Evolutionary conservation across 2,329 filamentous ascomycete genomes (phyloP), one percentile per base, ranked within the genome.

Genomic region (Calonectria pauciramosa): DNA sequence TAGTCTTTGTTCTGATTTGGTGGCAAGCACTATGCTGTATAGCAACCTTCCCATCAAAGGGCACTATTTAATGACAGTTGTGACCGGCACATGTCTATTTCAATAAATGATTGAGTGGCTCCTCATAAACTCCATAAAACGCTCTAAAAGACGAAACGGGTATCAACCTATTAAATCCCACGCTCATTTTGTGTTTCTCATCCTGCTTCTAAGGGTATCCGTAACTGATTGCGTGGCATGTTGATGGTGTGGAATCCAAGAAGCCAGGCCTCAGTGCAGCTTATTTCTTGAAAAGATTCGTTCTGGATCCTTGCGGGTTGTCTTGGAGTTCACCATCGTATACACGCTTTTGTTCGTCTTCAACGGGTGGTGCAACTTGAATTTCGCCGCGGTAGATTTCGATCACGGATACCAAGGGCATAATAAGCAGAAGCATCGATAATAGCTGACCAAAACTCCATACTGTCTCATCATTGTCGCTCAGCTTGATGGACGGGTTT

Each of bases 371-470:
- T 10, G 88, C 84, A 47, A 89, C 85, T 47, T 84, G 83, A 49
- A 86, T 84, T 80, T 88, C 87, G 75, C 90, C 90, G 75, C 90
- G 82, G 32, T 79, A 79, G 26, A 93, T 91, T 81, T 93, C 92
- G 34, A 93, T 81, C 2, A 89, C 87, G 3, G 89, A 91, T 3
- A 94, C 87, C 20, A 93, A 79, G 10, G 76, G 79, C 64, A 79
- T 64, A 26, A 80, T 76, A 36, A 80, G 78, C 54, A 80, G 56
- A n/a, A 80, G 51, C 71, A 80, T 78, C 20, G 77, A 79, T 1
- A 79, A 71, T 13, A 80, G 77, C 49, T 80, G 79, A 1, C 79
- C 79, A 11, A 80, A 80, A 32, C 80, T 78, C 80, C 80, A 81
- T 6, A 65, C 56, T 3, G 65, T 81, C 63, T 82, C 80, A 34